Base-by-base conservation (phyloP, 768 basidiomycete genomes). In the Agaricus subrufescens region DNA sequence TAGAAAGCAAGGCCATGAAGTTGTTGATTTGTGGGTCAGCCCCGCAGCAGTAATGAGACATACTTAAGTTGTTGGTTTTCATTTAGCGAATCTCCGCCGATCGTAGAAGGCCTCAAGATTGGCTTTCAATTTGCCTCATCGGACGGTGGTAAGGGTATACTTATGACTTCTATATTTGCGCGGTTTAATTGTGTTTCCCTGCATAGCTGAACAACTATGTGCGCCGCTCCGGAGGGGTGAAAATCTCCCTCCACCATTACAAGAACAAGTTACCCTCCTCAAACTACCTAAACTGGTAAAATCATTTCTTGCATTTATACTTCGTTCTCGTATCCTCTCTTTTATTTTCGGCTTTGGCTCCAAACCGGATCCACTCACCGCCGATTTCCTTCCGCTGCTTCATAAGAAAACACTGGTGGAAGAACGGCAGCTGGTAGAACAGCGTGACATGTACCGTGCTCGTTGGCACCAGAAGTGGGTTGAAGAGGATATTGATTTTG, bases 1-100 rank as follows among this genome's bases (percentile, higher is more conserved):
- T 23, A 70, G 76, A 56, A 75, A 74, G 50, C 73, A 84, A 52
- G 86, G 85, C 2, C 85, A 88, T 57, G 80, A 86, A 67, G 75
- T 87, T 25, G 80, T 84, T 11, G 71, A 80, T 40, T 79, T 87
- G 86, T 86, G 64, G 30, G 80, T 71, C 11, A 34, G 25, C 23
- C 10, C 15, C 49, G 42, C 12, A 38, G 19, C 19, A 26, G 40
- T 30, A 50, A 23, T 8, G 7, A 11, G 10, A 48, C 11, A 40
- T 34, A 38, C 30, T 55, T 12, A 25, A 15, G 11, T n/a, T 19
- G 19, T 30, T 15, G 53, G 19, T 19, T 19, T 19, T 19, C 19
- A 19, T 53, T 56, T 11, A 71, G 67, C 59, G 59, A 62, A 10
- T 76, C 83, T 27, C 83, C 84, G n/a, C 66, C 74, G 50, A 71